Conservation (phyloP, 1,284 basidiomycete genomes). For the Microbotryum saponariae region DNA sequence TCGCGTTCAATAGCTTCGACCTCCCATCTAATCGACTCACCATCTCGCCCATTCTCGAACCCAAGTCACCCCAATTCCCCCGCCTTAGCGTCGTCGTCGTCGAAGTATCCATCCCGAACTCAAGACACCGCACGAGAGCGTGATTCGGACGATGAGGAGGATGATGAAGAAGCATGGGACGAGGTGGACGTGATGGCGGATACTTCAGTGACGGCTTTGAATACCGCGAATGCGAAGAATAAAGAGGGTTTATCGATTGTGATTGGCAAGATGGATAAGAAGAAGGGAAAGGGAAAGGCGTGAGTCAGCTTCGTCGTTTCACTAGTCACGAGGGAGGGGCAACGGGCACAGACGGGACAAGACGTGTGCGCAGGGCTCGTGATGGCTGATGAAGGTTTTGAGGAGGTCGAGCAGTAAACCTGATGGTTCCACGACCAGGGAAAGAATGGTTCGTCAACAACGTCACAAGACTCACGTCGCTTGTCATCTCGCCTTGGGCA, state of each 20-base stretch:
- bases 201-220: constrained; percentile 2
- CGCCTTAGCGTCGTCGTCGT: neutral
- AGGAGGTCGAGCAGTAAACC: constrained; percentile 15
- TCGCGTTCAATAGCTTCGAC: no score
- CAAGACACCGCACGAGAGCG: neutral
- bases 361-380: constrained; percentile 39
- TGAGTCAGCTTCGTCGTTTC: constrained; percentile 39
- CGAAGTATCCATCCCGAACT: neutral
- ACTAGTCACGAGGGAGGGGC: constrained; percentile 42
- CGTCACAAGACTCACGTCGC: constrained; percentile 83
- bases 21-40: neutral
- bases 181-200: constrained; percentile 49
- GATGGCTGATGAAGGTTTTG: neutral
- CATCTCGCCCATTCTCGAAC: neutral
- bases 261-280: constrained; percentile 11
- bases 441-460: constrained; percentile 64
- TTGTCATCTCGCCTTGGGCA: constrained; percentile 64
- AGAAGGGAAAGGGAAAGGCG: constrained; percentile 29
- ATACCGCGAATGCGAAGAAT: constrained; percentile 12
- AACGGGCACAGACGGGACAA: constrained; percentile 41
- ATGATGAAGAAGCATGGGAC: constrained; percentile 57
- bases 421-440: constrained; percentile 41
- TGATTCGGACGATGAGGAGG: constrained; percentile 40
- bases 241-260: constrained; percentile 34
- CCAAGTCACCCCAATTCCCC: neutral